Base-by-base conservation (phyloP, 176 grass and related monocot species). In the Saccharum spontaneum region DNA sequence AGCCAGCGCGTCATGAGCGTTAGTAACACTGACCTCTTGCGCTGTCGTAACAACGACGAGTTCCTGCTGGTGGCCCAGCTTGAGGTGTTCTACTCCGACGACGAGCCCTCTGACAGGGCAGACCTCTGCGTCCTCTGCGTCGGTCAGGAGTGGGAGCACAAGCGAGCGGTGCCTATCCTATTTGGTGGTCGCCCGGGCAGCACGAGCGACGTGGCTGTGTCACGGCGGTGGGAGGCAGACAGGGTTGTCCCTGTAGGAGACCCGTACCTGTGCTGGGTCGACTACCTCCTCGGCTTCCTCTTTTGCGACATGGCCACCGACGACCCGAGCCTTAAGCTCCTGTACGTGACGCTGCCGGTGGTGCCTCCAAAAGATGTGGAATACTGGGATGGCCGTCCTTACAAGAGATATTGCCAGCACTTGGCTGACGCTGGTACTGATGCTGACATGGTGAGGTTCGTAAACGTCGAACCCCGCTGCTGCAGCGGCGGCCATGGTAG, bases 311-410 rank as follows among this genome's bases (percentile, higher is more conserved):
- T 48, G 71, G n/a, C 40, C 5, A 3, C 7, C 0, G 41, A 11
- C 0, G 38, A 23, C 2, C 2, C 18, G 7, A 10, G 14, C 39
- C 20, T 39, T 43, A 28, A 45, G 70, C 40, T 48, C 41, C n/a
- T n/a, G n/a, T 73, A 73, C n/a, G 70, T 73, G 70, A 22, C n/a
- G 70, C 22, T 73, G 40, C 40, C 70, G 3, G 70, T 46, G 54
- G 20, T 2, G 54, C 54, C 54, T 18, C 15, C 49, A 4, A 17
- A 18, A 1, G 0, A 2, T 4, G 49, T 52, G 49, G 4, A 12
- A 4, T 18, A 52, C 49, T 52, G 3, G 10, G 15, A 17, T 15
- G 49, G 49, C 49, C 43, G 10, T 12, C 9, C 9, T 45, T 45
- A 12, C 10, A 45, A 2, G 43, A 45, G 49, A 52, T 5, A 5